A percentile compares a stretch with the other conserved stretches of the same genome.
These are phyloP conservation scores for Phytopythium delawarense DNA, from an alignment of 352 stramenopile genomes.

Conservation along the genomic window DNA sequence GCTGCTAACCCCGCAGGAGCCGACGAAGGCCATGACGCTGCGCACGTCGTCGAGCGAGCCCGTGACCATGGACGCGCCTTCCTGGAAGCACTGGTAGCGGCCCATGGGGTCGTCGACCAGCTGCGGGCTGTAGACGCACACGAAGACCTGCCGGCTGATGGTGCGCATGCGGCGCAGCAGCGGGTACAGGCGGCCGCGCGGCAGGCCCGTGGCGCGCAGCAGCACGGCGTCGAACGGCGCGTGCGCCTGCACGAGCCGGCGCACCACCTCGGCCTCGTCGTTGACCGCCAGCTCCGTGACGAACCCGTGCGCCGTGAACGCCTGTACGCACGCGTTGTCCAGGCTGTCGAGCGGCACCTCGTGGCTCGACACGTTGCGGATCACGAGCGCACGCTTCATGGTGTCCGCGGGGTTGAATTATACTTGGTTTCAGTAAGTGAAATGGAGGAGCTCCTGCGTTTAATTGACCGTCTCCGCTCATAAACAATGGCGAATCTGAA, in stretches of 20 bases:
- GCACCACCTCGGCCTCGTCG: constrained; percentile 47
- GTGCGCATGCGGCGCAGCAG: constrained; percentile 61
- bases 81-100: constrained; percentile 72
- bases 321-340: constrained; percentile 74
- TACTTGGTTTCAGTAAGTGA: not conserved
- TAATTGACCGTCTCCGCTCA: not conserved
- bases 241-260: constrained; percentile 55
- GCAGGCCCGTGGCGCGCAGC: constrained; percentile 55
- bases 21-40: constrained; percentile 63
- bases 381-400: constrained; percentile 80
- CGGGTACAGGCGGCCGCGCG: constrained; percentile 40
- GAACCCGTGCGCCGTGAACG: constrained; percentile 63
- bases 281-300: constrained; percentile 67
- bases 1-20: constrained; percentile 23
- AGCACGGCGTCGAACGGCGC: constrained; percentile 65
- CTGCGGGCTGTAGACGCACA: constrained; percentile 82
- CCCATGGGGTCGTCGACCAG: constrained; percentile 63
- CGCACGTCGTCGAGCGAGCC: constrained; percentile 59
- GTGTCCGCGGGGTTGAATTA: not conserved
- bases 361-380: constrained; percentile 69
- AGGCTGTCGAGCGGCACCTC: constrained; percentile 69
- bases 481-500: not conserved
- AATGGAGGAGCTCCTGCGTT: not conserved
- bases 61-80: constrained; percentile 82
- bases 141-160: constrained; percentile 78